Evolutionary conservation across 192 early-diverging fungal species (phyloP).

Genomic region (Nowakowskiella sp.): DNA sequence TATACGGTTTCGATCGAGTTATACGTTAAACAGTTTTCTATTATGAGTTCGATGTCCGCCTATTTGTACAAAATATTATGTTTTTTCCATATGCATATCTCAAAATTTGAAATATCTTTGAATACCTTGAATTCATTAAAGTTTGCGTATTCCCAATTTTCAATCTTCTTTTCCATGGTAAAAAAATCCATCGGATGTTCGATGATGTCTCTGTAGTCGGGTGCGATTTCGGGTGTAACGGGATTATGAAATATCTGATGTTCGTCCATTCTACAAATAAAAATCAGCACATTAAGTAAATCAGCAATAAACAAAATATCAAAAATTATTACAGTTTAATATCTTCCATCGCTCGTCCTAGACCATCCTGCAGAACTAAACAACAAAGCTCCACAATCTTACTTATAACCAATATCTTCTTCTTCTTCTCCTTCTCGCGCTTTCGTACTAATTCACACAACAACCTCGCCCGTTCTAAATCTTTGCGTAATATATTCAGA

Average conservation of each 20-base stretch:
- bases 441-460: conserved; percentile 69
- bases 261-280: conserved; percentile 46
- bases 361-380: conserved; percentile 61
- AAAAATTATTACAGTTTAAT: conserved; percentile 50
- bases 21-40: conserved; percentile 65
- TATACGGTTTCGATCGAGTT: conserved; percentile 68
- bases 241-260: conserved; percentile 61
- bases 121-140: conserved; percentile 54
- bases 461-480: conserved; percentile 82
- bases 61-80: too few relatives aligned
- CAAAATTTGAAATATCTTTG: background rate
- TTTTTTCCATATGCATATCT: background rate
- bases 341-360: conserved; percentile 58
- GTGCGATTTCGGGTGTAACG: conserved; percentile 54
- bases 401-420: conserved; percentile 42
- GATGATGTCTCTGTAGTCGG: conserved; percentile 71
- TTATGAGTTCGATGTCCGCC: conserved; percentile 68
- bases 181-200: conserved; percentile 70
- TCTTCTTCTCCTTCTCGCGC: conserved; percentile 35
- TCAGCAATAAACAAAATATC: background rate
- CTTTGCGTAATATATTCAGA: conserved; percentile 55
- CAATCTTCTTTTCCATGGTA: conserved; percentile 52
- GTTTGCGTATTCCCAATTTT: conserved; percentile 41
- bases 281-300: conserved; percentile 2
- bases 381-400: conserved; percentile 59